Evolutionary conservation across 2,329 filamentous ascomycete genomes (phyloP).

Genomic region (Fusarium sublunatum): DNA sequence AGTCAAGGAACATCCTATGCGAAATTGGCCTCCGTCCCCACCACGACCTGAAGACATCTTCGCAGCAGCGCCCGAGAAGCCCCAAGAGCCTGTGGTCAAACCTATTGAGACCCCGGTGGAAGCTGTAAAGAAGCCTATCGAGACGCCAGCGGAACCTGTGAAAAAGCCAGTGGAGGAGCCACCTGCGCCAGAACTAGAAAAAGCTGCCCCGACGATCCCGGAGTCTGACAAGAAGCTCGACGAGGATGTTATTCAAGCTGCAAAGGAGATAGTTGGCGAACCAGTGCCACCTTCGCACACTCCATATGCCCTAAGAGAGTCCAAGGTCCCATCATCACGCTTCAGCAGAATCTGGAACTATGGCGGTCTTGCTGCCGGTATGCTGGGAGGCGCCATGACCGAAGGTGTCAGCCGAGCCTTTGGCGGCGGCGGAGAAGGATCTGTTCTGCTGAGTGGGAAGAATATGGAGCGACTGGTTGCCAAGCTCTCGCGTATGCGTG

Average conservation of each 20-base stretch:
- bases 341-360: constrained; percentile 95
- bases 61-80: constrained; percentile 4
- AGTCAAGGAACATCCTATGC: constrained; percentile 53
- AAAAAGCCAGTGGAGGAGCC: not conserved
- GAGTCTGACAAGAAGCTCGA: constrained; percentile 23
- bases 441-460: constrained; percentile 84
- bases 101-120: not conserved
- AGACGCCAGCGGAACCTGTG: not conserved
- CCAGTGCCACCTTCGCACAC: constrained; percentile 35
- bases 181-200: constrained; percentile 1
- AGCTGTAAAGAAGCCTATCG: not conserved
- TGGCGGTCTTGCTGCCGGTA: constrained; percentile 89
- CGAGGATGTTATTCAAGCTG: constrained; percentile 38
- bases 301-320: constrained; percentile 82
- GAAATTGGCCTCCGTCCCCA: constrained; percentile 50
- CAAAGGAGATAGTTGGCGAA: constrained; percentile 43
- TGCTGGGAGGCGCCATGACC: constrained; percentile 91
- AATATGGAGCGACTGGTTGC: constrained; percentile 95
- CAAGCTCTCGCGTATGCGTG: constrained; percentile 95
- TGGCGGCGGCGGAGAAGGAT: constrained; percentile 74
- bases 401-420: constrained; percentile 86
- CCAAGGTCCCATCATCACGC: constrained; percentile 87
- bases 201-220: not conserved
- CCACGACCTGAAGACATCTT: constrained; percentile 22
- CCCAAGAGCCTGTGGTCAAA: constrained; percentile 15